These are phyloP conservation scores for Trichophyton mentagrophytes DNA, from an alignment of 2,329 filamentous ascomycete genomes.

Conservation along the genomic window DNA sequence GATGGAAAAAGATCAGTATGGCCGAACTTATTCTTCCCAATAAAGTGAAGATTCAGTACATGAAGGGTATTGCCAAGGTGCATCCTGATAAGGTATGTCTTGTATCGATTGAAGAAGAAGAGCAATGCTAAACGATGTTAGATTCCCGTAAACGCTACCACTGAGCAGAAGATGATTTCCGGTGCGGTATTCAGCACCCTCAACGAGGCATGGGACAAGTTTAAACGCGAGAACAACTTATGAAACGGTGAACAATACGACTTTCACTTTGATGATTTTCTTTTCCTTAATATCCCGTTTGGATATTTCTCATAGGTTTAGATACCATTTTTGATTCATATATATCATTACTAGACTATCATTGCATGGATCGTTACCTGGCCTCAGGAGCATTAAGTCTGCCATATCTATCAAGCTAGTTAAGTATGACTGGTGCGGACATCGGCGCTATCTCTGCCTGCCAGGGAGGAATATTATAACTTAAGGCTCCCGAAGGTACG, in stretches of 20 bases:
- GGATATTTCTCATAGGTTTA: background rate
- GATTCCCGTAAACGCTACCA: conserved; percentile 52
- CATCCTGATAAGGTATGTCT: conserved; percentile 92
- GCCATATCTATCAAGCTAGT: too few species aligned
- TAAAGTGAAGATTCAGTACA: conserved; percentile 94
- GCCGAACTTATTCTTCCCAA: conserved; percentile 83
- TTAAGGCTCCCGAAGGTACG: too few species aligned
- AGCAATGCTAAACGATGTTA: conserved; percentile 17
- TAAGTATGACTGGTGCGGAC: too few species aligned
- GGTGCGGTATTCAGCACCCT: conserved; percentile 51
- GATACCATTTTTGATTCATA: background rate
- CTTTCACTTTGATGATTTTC: background rate
- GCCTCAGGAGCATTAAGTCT: too few species aligned
- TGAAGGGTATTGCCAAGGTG: conserved; percentile 98
- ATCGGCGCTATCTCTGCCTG: too few species aligned
- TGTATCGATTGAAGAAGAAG: conserved; percentile 7
- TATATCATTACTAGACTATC: background rate
- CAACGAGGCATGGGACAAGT: conserved; percentile 58
- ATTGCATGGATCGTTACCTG: background rate
- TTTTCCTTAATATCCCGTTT: background rate
- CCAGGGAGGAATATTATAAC: too few species aligned
- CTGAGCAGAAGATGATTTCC: conserved; percentile 55
- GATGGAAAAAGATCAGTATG: conserved; percentile 95
- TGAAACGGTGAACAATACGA: conserved; percentile 19
- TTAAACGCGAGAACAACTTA: conserved; percentile 50